Evolutionary conservation across 441 rosid genomes (phyloP).

Genomic region (Manihot esculenta): DNA sequence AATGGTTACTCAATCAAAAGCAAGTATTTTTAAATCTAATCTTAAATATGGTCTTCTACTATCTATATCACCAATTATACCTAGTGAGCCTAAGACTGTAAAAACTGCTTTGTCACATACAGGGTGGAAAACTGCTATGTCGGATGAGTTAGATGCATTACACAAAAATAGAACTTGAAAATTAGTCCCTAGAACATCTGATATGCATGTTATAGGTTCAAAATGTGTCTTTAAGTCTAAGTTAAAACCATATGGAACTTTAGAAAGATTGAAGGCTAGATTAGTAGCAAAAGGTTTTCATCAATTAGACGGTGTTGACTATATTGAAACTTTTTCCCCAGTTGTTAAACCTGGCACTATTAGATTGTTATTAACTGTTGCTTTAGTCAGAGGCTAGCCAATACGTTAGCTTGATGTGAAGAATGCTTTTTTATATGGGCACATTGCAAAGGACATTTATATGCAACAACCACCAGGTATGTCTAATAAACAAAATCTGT

Average conservation of each 20-base stretch:
- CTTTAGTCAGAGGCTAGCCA: not conserved
- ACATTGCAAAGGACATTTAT: not conserved
- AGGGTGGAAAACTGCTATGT: not conserved
- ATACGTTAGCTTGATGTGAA: not conserved
- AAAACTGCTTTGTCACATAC: not conserved
- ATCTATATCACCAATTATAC: not conserved
- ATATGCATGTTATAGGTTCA: constrained; percentile 2
- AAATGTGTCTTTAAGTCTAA: constrained; percentile 1
- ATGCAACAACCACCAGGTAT: not conserved
- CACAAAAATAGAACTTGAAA: not conserved
- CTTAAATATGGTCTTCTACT: not conserved
- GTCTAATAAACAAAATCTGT: not conserved
- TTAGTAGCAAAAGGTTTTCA: not conserved
- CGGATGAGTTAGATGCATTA: not conserved
- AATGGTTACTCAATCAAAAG: too few relatives aligned
- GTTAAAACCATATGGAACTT: not conserved
- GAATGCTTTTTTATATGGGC: too few relatives aligned
- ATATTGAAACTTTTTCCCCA: not conserved
- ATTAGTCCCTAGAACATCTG: not conserved
- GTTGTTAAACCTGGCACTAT: not conserved
- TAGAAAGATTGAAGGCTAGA: not conserved
- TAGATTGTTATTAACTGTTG: not conserved
- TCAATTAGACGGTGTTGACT: not conserved
- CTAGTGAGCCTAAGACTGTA: not conserved
- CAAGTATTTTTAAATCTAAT: too few relatives aligned